Conservation (phyloP, 2,329 filamentous ascomycete genomes). For the Aureobasidium melanogenum region DNA sequence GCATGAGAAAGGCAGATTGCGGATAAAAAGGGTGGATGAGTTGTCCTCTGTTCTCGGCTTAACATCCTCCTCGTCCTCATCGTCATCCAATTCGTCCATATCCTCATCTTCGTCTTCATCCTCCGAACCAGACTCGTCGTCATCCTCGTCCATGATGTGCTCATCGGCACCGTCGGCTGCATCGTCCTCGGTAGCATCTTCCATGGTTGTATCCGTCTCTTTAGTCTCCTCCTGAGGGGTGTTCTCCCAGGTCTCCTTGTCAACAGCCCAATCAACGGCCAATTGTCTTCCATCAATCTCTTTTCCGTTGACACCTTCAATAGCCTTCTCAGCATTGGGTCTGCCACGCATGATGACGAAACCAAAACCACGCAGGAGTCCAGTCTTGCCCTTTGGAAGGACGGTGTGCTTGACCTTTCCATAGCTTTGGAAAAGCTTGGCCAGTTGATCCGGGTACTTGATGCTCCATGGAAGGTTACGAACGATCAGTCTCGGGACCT, state of each 20-base stretch:
- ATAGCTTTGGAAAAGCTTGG: constrained; percentile 71
- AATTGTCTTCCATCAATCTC: constrained; percentile 78
- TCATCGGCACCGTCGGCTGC: constrained; percentile 32
- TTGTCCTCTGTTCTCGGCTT: constrained; percentile 45
- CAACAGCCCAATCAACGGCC: constrained; percentile 94
- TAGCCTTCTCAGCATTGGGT: constrained; percentile 84
- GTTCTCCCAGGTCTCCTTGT: constrained; percentile 67
- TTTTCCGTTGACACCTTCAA: constrained; percentile 80
- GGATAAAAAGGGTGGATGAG: constrained; percentile 76
- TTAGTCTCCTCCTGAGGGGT: constrained; percentile 35
- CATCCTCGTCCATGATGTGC: constrained; percentile 24
- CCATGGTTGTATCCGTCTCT: constrained; percentile 26
- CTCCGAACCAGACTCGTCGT: constrained; percentile 16
- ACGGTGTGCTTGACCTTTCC: constrained; percentile 86
- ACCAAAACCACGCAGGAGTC: constrained; percentile 72
- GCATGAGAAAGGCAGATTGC: constrained; percentile 84
- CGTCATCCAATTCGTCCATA: constrained; percentile 34
- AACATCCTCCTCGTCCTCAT: constrained; percentile 31
- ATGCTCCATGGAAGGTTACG: constrained; percentile 95
- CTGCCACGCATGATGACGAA: constrained; percentile 82
- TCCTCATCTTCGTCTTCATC: constrained; percentile 32
- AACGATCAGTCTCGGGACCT: constrained; percentile 77
- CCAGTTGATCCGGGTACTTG: constrained; percentile 73
- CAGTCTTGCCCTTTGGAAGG: constrained; percentile 65
- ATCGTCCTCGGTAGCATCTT: constrained; percentile 16